Conservation (phyloP, 2,329 filamentous ascomycete genomes). For the Cercospora berteroae region DNA sequence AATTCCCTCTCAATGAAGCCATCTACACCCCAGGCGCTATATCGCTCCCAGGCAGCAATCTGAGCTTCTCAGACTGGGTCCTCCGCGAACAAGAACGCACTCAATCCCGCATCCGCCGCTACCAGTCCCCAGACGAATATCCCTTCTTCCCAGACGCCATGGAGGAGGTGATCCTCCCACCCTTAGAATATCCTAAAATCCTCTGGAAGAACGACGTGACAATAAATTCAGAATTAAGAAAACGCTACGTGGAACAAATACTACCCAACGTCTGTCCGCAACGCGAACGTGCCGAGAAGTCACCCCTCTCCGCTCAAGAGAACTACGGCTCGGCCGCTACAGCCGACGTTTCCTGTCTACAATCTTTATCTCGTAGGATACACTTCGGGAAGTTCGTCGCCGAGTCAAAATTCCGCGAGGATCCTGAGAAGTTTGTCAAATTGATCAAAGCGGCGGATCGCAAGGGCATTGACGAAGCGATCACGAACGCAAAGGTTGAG, state of each 20-base stretch:
- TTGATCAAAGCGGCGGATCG: conserved; percentile 80
- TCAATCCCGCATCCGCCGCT: conserved; percentile 90
- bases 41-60: conserved; percentile 66
- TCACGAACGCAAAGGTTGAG: conserved; percentile 87
- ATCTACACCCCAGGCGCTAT: conserved; percentile 84
- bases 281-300: conserved; percentile 73
- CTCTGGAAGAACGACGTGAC: conserved; percentile 87
- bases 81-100: conserved; percentile 84
- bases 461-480: conserved; percentile 79
- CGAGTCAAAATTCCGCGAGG: conserved; percentile 86
- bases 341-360: conserved; percentile 84
- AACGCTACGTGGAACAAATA: conserved; percentile 78
- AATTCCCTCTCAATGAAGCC: conserved; percentile 86
- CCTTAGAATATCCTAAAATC: conserved; percentile 82
- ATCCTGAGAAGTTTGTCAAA: conserved; percentile 74
- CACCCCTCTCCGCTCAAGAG: conserved; percentile 71
- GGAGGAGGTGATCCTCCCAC: conserved; percentile 77
- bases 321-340: conserved; percentile 94
- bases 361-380: conserved; percentile 84
- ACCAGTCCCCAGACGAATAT: conserved; percentile 94
- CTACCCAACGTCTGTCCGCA: conserved; percentile 80
- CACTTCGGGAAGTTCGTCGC: conserved; percentile 99
- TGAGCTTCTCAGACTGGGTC: conserved; percentile 93
- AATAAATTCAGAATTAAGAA: conserved; percentile 82
- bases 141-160: conserved; percentile 89